Evolutionary conservation across 225 moss, liverwort and hornwort genomes (phyloP).

Genomic region (Takakia lepidozioides): DNA sequence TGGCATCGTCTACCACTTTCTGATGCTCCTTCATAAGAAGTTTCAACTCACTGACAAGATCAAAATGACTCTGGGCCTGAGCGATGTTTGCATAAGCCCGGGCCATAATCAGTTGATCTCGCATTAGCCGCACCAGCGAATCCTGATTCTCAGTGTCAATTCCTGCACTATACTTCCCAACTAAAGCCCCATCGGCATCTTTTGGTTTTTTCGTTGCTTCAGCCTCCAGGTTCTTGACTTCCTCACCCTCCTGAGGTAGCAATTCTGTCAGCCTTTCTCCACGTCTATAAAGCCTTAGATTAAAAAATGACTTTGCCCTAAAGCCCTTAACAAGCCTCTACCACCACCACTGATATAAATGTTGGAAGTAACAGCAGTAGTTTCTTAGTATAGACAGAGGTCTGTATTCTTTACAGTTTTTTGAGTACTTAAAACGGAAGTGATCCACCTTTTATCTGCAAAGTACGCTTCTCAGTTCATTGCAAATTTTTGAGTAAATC

Average conservation of each 20-base stretch:
- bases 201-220: slow-evolving; percentile 36
- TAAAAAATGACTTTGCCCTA: no score
- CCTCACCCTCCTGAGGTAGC: slow-evolving; percentile 36
- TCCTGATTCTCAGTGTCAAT: slow-evolving; percentile 39
- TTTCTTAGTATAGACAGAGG: background rate
- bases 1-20: slow-evolving; percentile 36
- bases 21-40: slow-evolving; percentile 25
- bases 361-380: no score
- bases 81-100: slow-evolving; percentile 25
- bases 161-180: slow-evolving; percentile 32
- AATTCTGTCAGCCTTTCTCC: slow-evolving; percentile 58
- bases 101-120: slow-evolving; percentile 39
- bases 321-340: slow-evolving; percentile 10
- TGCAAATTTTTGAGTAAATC: background rate
- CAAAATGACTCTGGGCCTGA: slow-evolving; percentile 13
- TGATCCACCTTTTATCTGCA: background rate
- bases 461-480: background rate
- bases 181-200: slow-evolving; percentile 25
- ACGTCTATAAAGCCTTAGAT: slow-evolving; percentile 46
- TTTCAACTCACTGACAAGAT: slow-evolving; percentile 29
- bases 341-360: background rate
- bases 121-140: slow-evolving; percentile 24
- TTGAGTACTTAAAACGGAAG: background rate
- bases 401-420: background rate
- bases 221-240: slow-evolving; percentile 32